phyloP scores from a whole-genome alignment of 2,329 filamentous ascomycete genomes.

The Trichoderma endophyticum region DNA sequence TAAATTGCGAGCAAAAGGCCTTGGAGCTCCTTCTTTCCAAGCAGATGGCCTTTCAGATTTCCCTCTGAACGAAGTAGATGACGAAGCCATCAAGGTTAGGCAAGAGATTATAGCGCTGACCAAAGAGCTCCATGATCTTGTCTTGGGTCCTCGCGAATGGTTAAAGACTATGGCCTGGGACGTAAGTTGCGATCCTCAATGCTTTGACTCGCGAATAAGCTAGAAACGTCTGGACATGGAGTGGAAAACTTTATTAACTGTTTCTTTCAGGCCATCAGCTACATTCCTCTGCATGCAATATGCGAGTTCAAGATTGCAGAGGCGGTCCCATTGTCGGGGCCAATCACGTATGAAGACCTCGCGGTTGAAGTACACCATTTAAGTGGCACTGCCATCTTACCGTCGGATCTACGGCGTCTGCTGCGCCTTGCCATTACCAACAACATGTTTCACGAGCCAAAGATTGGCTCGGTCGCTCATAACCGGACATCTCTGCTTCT shows the following conservation, averaged over 20 bases:
- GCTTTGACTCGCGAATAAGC: not conserved
- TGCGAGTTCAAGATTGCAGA: constrained; percentile 32
- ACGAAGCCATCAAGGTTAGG: constrained; percentile 19
- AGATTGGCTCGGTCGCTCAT: constrained; percentile 38
- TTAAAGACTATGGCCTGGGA: constrained; percentile 29
- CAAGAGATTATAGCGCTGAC: constrained; percentile 24
- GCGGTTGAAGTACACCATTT: constrained; percentile 26
- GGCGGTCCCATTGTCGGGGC: constrained; percentile 27
- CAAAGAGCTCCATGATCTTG: constrained; percentile 24
- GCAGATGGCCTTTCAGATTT: constrained; percentile 23
- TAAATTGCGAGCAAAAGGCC: constrained; percentile 20
- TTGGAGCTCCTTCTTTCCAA: constrained; percentile 24
- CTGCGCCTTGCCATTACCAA: constrained; percentile 40
- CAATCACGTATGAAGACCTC: constrained; percentile 30
- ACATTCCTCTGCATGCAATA: constrained; percentile 31
- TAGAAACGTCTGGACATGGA: not conserved
- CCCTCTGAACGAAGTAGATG: constrained; percentile 12
- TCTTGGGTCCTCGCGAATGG: constrained; percentile 23
- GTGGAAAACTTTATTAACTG: not conserved
- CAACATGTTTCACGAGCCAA: constrained; percentile 39
- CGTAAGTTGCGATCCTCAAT: constrained; percentile 21
- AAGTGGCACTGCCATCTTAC: constrained; percentile 24
- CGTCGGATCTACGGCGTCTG: constrained; percentile 33
- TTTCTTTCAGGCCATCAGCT: constrained; percentile 25
- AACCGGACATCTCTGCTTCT: constrained; percentile 35